Conservation (phyloP, 148 eudicot genomes). For the Cornus controversa region DNA sequence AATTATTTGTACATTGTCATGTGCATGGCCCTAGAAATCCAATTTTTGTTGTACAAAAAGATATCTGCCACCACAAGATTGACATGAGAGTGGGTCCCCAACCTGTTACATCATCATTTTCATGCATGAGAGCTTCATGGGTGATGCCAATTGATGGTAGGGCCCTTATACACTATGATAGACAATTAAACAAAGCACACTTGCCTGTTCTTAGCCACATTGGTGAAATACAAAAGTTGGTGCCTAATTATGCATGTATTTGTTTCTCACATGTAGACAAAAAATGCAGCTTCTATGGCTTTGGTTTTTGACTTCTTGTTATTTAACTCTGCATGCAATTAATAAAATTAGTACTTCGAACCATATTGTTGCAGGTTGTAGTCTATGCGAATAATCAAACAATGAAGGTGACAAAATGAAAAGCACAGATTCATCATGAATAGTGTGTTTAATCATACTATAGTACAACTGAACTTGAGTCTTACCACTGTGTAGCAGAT, state of each 20-base stretch:
- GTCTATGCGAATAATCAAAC: not conserved
- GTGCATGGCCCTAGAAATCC: not conserved
- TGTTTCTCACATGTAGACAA: conserved; percentile 2
- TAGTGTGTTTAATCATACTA: no score
- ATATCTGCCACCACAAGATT: not conserved
- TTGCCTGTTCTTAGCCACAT: not conserved
- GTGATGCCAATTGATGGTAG: not conserved
- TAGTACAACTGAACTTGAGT: no score
- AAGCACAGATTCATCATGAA: no score
- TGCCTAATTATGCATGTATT: not conserved
- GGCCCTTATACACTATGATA: not conserved
- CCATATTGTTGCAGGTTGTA: not conserved
- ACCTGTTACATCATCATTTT: not conserved
- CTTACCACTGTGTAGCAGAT: no score
- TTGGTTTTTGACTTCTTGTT: not conserved
- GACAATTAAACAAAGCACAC: conserved; percentile 4
- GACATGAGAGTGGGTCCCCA: not conserved
- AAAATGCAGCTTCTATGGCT: not conserved
- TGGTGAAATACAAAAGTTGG: not conserved
- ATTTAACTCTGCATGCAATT: not conserved
- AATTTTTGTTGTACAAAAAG: not conserved
- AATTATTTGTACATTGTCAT: not conserved
- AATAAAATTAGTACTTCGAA: no score
- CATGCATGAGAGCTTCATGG: not conserved
- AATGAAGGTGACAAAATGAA: not conserved